These are phyloP conservation scores for Rosa persica DNA, from an alignment of 306 rosid species.

Conservation along the genomic window DNA sequence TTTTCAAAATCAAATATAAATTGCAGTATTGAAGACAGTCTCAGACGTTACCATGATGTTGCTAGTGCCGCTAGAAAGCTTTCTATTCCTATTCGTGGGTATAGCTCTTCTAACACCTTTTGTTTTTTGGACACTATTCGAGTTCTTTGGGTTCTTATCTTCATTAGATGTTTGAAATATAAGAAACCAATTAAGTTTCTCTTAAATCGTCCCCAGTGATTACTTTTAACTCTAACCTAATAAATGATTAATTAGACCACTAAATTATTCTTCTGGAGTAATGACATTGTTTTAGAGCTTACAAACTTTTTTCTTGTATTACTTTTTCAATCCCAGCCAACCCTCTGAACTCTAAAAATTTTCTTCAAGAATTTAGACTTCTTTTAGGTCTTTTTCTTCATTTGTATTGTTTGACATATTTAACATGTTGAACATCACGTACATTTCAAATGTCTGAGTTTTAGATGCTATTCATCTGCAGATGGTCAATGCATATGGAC, in stretches of 20 bases:
- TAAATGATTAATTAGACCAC: background rate
- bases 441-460: background rate
- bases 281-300: background rate
- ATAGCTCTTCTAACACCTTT: conserved; percentile 6
- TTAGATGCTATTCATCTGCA: background rate
- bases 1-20: conserved; percentile 84
- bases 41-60: conserved; percentile 60
- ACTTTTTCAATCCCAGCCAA: background rate
- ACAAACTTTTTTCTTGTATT: background rate
- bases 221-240: background rate
- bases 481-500: background rate
- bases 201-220: background rate
- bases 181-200: too few relatives aligned
- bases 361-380: background rate
- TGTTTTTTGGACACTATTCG: background rate
- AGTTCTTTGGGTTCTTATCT: background rate
- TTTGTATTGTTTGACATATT: background rate
- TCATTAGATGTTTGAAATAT: too few relatives aligned
- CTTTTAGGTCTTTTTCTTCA: background rate
- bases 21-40: conserved; percentile 78
- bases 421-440: background rate
- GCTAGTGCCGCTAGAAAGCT: conserved; percentile 66
- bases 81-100: conserved; percentile 91
- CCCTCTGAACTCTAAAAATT: background rate
- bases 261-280: background rate